These are phyloP conservation scores for Pseudogymnoascus verrucosus DNA, from an alignment of 2,329 filamentous ascomycete species.

Conservation along the genomic window DNA sequence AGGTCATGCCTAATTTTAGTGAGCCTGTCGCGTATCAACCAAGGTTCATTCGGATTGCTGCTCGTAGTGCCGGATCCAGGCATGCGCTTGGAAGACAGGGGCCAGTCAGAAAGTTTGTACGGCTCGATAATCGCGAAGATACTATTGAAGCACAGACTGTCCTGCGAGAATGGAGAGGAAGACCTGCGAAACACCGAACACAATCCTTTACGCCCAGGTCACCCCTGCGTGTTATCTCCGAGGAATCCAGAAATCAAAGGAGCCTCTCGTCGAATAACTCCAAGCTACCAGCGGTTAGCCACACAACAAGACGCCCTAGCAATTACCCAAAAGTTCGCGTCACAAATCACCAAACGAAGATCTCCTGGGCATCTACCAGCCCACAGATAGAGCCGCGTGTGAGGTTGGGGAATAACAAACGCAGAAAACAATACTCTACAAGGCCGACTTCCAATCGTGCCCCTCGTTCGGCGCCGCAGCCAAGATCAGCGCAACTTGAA, in stretches of 20 bases:
- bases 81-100: conserved; percentile 45
- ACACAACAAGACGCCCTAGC: neutral
- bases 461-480: neutral
- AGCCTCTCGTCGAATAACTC: neutral
- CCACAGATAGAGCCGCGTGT: neutral
- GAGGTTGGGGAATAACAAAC: neutral
- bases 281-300: neutral
- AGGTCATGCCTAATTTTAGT: conserved; percentile 7
- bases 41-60: conserved; percentile 52
- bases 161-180: conserved; percentile 48
- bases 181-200: conserved; percentile 34
- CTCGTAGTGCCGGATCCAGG: conserved; percentile 44
- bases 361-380: neutral
- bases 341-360: conserved; percentile 4
- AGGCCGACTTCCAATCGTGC: neutral
- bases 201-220: neutral
- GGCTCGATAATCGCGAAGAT: conserved; percentile 52
- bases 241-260: conserved; percentile 14
- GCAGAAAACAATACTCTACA: neutral
- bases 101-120: conserved; percentile 48
- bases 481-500: conserved; percentile 50
- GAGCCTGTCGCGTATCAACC: conserved; percentile 31
- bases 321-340: neutral
- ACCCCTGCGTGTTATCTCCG: neutral
- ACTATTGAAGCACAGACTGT: conserved; percentile 48